A percentile compares a stretch with the other conserved stretches of the same genome.
Evolutionary conservation across 179 eudicot genomes (phyloP).

Genomic region (Camellia oleifera): DNA sequence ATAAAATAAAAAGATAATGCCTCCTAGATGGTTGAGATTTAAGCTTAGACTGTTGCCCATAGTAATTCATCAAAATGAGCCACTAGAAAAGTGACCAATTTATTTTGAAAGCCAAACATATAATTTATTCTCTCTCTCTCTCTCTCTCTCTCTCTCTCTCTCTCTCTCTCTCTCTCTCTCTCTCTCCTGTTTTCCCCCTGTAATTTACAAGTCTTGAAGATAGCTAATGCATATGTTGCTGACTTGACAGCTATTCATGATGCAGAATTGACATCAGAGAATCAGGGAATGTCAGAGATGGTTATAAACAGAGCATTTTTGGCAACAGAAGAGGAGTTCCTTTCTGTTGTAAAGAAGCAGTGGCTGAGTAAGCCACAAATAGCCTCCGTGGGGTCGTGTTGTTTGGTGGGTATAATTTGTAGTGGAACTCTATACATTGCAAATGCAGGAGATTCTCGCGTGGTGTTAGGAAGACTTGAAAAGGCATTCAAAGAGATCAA

Average conservation of each 20-base stretch:
- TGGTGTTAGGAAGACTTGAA: slow-evolving; percentile 53
- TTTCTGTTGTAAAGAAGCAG: slow-evolving; percentile 45
- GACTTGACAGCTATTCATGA: slow-evolving; percentile 37
- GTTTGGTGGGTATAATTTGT: slow-evolving; percentile 67
- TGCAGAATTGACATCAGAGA: slow-evolving; percentile 54
- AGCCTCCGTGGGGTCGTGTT: slow-evolving; percentile 74
- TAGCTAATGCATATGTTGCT: slow-evolving; percentile 31
- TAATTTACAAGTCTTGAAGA: not conserved
- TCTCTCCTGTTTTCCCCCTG: not conserved
- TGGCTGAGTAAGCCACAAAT: slow-evolving; percentile 59
- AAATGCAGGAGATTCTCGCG: slow-evolving; percentile 86
- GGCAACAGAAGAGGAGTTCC: slow-evolving; percentile 67
- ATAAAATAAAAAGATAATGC: not conserved
- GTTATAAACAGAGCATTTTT: slow-evolving; percentile 57
- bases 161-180: not conserved
- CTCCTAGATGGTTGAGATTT: slow-evolving; percentile 11
- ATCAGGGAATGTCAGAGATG: slow-evolving; percentile 55
- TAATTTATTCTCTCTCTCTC: not conserved
- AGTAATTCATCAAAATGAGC: not conserved
- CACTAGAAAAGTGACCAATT: not conserved
- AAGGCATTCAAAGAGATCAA: slow-evolving; percentile 20
- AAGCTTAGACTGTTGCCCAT: not conserved
- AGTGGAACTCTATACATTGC: slow-evolving; percentile 52
- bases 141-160: not conserved
- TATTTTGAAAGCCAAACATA: not conserved